These are phyloP conservation scores for Helicostylum pulchrum DNA, from an alignment of 192 early-diverging fungal genomes.

Conservation along the genomic window DNA sequence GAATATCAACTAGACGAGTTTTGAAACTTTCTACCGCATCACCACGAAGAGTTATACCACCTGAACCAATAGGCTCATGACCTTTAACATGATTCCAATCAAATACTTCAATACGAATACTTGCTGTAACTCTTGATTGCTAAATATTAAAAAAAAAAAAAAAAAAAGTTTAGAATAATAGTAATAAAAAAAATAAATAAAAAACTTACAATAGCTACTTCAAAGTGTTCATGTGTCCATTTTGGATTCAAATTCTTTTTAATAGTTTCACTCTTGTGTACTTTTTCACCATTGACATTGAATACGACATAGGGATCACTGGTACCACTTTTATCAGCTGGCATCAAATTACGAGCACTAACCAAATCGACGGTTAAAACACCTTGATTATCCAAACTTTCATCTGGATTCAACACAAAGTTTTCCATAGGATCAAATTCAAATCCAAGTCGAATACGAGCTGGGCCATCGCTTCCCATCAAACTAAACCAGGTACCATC, in stretches of 20 bases:
- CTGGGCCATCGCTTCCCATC: constrained; percentile 8
- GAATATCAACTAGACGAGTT: constrained; percentile 37
- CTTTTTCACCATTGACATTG: constrained; percentile 53
- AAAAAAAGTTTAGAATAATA: background rate
- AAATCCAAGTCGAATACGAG: constrained; percentile 21
- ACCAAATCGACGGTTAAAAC: constrained; percentile 26
- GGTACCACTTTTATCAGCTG: constrained; percentile 44
- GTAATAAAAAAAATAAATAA: background rate
- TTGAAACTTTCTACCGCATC: constrained; percentile 37
- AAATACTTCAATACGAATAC: constrained; percentile 53
- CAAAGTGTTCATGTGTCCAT: constrained; percentile 31
- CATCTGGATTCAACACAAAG: constrained; percentile 24
- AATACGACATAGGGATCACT: constrained; percentile 69
- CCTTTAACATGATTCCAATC: constrained; percentile 66
- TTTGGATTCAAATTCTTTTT: constrained; percentile 64
- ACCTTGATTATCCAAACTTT: constrained; percentile 42
- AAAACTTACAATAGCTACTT: constrained; percentile 25
- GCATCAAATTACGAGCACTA: constrained; percentile 24
- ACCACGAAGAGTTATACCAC: constrained; percentile 25
- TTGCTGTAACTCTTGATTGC: constrained; percentile 20
- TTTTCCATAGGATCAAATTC: constrained; percentile 21
- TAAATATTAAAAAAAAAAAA: constrained; percentile 16
- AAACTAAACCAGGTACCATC: constrained; percentile 24
- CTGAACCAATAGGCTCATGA: constrained; percentile 43
- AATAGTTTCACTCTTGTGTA: constrained; percentile 53